Conservation (phyloP, 2,329 filamentous ascomycete species). For the Aspergillus novoparasiticus region DNA sequence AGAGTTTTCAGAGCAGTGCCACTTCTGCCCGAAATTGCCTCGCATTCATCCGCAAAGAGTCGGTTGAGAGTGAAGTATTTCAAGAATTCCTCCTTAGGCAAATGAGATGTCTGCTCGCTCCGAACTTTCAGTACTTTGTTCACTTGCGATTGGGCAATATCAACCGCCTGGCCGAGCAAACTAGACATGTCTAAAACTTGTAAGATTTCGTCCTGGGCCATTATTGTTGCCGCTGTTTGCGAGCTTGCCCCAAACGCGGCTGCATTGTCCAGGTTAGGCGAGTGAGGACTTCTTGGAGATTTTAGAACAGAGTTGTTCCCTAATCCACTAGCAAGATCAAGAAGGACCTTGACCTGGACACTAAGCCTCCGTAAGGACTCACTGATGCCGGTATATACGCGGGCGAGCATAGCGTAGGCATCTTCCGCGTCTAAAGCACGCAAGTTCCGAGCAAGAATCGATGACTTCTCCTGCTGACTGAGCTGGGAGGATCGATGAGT, state of each 20-base stretch:
- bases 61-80: slow-evolving; percentile 65
- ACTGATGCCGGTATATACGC: slow-evolving; percentile 83
- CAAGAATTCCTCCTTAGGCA: slow-evolving; percentile 60
- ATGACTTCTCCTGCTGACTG: slow-evolving; percentile 85
- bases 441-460: slow-evolving; percentile 83
- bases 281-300: slow-evolving; percentile 53
- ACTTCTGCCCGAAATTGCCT: slow-evolving; percentile 65
- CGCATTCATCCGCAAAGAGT: slow-evolving; percentile 67
- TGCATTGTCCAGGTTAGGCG: slow-evolving; percentile 47
- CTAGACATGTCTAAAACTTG: slow-evolving; percentile 68
- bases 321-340: slow-evolving; percentile 79
- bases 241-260: slow-evolving; percentile 27
- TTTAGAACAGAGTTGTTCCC: slow-evolving; percentile 43
- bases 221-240: slow-evolving; percentile 29
- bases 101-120: slow-evolving; percentile 59
- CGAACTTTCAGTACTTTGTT: slow-evolving; percentile 66
- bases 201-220: slow-evolving; percentile 61
- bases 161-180: slow-evolving; percentile 66
- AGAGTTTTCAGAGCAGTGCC: slow-evolving; percentile 62
- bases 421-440: slow-evolving; percentile 80
- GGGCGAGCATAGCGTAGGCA: slow-evolving; percentile 78
- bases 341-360: slow-evolving; percentile 89
- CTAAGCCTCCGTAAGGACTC: slow-evolving; percentile 84
- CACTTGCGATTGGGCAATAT: slow-evolving; percentile 66
- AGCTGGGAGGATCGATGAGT: slow-evolving; percentile 71